Conservation (phyloP, 306 rosid genomes). For the Cicer yamashitae region DNA sequence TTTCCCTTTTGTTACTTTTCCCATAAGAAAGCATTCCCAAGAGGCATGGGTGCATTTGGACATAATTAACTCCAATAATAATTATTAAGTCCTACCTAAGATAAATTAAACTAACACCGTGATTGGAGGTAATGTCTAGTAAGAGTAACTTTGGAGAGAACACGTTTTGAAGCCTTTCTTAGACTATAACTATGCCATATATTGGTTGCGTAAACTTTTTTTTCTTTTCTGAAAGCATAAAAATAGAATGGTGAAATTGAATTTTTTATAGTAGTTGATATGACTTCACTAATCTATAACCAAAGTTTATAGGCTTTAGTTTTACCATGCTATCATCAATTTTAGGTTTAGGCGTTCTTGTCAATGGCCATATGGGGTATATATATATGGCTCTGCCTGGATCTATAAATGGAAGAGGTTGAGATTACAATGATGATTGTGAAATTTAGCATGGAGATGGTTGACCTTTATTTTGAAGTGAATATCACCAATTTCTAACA, state of each 20-base stretch:
- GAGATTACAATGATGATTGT: constrained; percentile 40
- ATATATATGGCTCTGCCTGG: background rate
- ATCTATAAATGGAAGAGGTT: constrained; percentile 36
- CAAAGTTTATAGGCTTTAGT: constrained; percentile 32
- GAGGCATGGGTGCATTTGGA: constrained; percentile 43
- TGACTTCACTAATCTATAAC: constrained; percentile 30
- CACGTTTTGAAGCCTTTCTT: constrained; percentile 43
- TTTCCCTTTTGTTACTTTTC: constrained; percentile 16
- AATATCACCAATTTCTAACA: constrained; percentile 19
- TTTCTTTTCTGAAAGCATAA: background rate
- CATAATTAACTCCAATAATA: constrained; percentile 18
- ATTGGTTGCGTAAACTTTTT: constrained; percentile 26
- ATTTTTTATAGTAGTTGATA: constrained; percentile 26
- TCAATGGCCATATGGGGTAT: constrained; percentile 26
- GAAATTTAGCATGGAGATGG: constrained; percentile 20
- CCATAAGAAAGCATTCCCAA: constrained; percentile 42
- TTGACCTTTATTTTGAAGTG: constrained; percentile 43
- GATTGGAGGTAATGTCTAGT: constrained; percentile 36
- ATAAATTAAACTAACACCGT: constrained; percentile 25
- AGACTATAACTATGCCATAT: constrained; percentile 18
- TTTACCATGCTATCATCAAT: constrained; percentile 20
- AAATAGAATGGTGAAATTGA: constrained; percentile 33
- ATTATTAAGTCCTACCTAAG: constrained; percentile 33
- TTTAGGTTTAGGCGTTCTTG: constrained; percentile 45
- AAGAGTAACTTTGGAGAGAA: constrained; percentile 36